phyloP scores from a whole-genome alignment of 1,139 yeast genomes.

The Yamadazyma trypodendri region DNA sequence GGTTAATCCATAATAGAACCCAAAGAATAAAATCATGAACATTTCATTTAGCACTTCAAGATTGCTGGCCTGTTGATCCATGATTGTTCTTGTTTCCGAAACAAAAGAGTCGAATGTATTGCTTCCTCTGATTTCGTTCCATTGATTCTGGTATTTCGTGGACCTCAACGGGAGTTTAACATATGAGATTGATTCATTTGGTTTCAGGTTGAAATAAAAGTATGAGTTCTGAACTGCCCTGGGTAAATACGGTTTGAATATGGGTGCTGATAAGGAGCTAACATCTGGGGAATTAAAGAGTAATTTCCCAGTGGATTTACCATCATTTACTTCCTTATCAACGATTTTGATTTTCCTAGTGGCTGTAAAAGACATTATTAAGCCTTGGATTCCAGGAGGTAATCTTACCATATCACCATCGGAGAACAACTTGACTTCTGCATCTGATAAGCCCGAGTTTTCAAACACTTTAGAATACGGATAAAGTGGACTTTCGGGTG shows the following conservation, averaged over 20 bases:
- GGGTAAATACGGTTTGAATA: slow-evolving; percentile 42
- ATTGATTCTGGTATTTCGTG: slow-evolving; percentile 37
- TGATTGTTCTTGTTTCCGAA: slow-evolving; percentile 28
- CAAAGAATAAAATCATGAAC: slow-evolving; percentile 55
- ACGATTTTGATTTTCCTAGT: slow-evolving; percentile 28
- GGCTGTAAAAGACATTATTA: slow-evolving; percentile 51
- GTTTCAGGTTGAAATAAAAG: slow-evolving; percentile 16
- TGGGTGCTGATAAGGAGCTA: slow-evolving; percentile 29
- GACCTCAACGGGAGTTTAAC: slow-evolving; percentile 38
- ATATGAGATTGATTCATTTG: slow-evolving; percentile 2
- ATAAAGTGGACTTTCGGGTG: slow-evolving; percentile 10
- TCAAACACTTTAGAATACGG: slow-evolving; percentile 29
- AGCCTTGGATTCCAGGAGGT: slow-evolving; percentile 75
- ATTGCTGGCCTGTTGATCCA: slow-evolving; percentile 8
- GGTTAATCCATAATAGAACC: slow-evolving; percentile 57
- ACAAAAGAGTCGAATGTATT: slow-evolving; percentile 37
- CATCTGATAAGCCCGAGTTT: slow-evolving; percentile 30
- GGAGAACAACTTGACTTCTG: slow-evolving; percentile 36
- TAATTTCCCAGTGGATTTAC: slow-evolving; percentile 2
- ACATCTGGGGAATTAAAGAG: slow-evolving; percentile 16
- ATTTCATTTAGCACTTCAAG: slow-evolving; percentile 30
- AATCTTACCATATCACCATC: slow-evolving; percentile 45
- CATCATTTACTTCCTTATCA: background rate
- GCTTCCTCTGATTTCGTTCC: slow-evolving; percentile 50
- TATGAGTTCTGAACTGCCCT: slow-evolving; percentile 26